Evolutionary conservation across 2,329 filamentous ascomycete genomes (phyloP).

Genomic region (Pseudopithomyces maydicus): DNA sequence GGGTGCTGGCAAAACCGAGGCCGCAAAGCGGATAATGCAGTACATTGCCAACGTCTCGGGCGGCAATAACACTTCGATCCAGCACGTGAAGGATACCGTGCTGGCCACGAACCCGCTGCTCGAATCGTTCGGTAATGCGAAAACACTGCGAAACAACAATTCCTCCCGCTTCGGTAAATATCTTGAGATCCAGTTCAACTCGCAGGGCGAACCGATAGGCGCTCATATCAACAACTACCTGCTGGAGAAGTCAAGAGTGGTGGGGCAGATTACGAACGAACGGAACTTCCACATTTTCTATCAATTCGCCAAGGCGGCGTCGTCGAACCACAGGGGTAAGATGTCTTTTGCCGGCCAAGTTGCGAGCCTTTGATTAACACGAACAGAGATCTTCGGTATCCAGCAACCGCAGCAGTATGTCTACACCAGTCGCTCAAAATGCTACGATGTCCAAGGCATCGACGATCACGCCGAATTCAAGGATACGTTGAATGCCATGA

Average conservation of each 20-base stretch:
- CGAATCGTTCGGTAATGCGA: constrained; percentile 97
- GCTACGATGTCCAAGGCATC: constrained; percentile 90
- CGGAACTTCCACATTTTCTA: constrained; percentile 99
- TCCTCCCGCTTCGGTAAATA: constrained; percentile 99
- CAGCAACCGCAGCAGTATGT: constrained; percentile 91
- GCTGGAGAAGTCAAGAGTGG: constrained; percentile 91
- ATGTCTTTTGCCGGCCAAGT: background rate
- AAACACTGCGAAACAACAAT: constrained; percentile 98
- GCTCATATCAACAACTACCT: constrained; percentile 99
- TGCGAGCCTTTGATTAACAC: constrained; percentile 16
- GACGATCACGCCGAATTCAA: constrained; percentile 88
- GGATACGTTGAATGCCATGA: constrained; percentile 94
- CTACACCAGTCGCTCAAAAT: constrained; percentile 94
- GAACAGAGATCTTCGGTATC: constrained; percentile 76
- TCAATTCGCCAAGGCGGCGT: constrained; percentile 94
- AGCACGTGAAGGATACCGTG: constrained; percentile 99
- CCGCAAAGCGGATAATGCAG: constrained; percentile 98
- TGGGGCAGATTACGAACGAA: constrained; percentile 93
- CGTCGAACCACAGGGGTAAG: constrained; percentile 75
- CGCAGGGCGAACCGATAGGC: constrained; percentile 87
- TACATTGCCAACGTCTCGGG: constrained; percentile 98
- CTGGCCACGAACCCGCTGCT: constrained; percentile 95
- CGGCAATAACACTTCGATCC: constrained; percentile 80
- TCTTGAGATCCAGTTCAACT: constrained; percentile 94
- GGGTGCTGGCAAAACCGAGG: constrained; percentile 97